Percentiles rank a stretch among this genome's conserved stretches.
Conservation (phyloP, 2,329 filamentous ascomycete genomes). For the Metarhizium anisopliae region DNA sequence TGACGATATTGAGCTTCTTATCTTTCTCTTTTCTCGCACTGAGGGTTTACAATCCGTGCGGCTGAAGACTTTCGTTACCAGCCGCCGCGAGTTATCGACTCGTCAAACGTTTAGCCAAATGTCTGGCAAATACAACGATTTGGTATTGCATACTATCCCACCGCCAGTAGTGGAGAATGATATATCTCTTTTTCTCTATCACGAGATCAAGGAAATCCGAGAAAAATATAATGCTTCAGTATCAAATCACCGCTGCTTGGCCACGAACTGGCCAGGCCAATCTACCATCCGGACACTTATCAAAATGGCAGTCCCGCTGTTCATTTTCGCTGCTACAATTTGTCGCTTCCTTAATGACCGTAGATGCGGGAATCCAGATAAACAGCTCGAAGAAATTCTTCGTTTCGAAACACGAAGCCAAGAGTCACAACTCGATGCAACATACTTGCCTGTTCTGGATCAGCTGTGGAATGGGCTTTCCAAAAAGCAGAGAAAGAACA, state of each 20-base stretch:
- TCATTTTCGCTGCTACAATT: conserved; percentile 26
- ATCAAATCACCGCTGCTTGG: neutral
- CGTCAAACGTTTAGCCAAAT: neutral
- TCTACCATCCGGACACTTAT: conserved; percentile 8
- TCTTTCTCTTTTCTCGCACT: conserved; percentile 10
- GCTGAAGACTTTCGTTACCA: conserved; percentile 31
- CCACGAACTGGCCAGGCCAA: conserved; percentile 6
- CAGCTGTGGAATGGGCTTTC: neutral
- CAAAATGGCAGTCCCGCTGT: conserved; percentile 22
- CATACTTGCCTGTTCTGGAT: conserved; percentile 11
- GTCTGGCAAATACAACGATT: neutral
- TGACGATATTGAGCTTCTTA: conserved; percentile 20
- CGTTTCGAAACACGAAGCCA: conserved; percentile 2
- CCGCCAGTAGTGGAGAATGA: neutral
- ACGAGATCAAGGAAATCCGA: conserved; percentile 23
- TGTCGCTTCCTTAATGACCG: conserved; percentile 19
- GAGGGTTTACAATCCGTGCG: neutral
- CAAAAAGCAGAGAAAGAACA: neutral
- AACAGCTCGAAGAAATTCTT: conserved; percentile 17
- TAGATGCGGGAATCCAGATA: conserved; percentile 10
- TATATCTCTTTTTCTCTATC: conserved; percentile 16
- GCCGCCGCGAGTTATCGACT: conserved; percentile 26
- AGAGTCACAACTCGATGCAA: conserved; percentile 10
- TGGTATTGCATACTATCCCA: neutral
- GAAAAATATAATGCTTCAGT: conserved; percentile 8